phyloP scores from a whole-genome alignment of 2,329 filamentous ascomycete species.

The Paramyrothecium roridum region DNA sequence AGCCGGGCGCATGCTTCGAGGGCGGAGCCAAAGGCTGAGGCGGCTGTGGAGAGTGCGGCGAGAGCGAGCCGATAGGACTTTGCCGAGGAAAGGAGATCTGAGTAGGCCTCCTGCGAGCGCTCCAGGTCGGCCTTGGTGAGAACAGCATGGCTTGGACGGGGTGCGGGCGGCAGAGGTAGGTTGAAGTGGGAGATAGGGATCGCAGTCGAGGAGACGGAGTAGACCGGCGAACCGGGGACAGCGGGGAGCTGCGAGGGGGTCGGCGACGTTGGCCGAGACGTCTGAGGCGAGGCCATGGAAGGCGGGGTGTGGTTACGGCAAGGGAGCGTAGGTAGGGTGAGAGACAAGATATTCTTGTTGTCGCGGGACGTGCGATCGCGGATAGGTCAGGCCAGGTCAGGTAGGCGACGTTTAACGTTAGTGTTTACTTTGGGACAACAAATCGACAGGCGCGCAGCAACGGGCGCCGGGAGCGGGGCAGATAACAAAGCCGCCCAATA shows the following conservation, averaged over 20 bases:
- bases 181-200: slow-evolving; percentile 57
- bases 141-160: slow-evolving; percentile 54
- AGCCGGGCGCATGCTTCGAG: slow-evolving; percentile 66
- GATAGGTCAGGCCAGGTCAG: too few species aligned
- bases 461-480: too few species aligned
- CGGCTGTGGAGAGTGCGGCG: slow-evolving; percentile 56
- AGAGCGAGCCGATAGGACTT: slow-evolving; percentile 64
- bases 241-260: slow-evolving; percentile 56
- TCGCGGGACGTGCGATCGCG: not conserved
- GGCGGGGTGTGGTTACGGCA: slow-evolving; percentile 15
- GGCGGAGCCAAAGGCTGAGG: slow-evolving; percentile 61
- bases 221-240: slow-evolving; percentile 61
- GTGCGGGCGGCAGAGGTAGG: slow-evolving; percentile 59
- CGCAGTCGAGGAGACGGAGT: slow-evolving; percentile 61
- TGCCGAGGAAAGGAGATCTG: slow-evolving; percentile 57
- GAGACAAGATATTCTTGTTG: slow-evolving; percentile 10
- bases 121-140: slow-evolving; percentile 63
- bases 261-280: slow-evolving; percentile 41
- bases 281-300: slow-evolving; percentile 27
- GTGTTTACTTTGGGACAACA: too few species aligned
- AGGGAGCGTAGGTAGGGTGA: slow-evolving; percentile 6
- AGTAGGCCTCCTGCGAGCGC: slow-evolving; percentile 59
- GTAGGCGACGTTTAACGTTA: too few species aligned
- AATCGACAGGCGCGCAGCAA: too few species aligned
- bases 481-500: too few species aligned